These are phyloP conservation scores for Amaranthus palmeri DNA, from an alignment of 148 eudicot genomes.

Conservation along the genomic window DNA sequence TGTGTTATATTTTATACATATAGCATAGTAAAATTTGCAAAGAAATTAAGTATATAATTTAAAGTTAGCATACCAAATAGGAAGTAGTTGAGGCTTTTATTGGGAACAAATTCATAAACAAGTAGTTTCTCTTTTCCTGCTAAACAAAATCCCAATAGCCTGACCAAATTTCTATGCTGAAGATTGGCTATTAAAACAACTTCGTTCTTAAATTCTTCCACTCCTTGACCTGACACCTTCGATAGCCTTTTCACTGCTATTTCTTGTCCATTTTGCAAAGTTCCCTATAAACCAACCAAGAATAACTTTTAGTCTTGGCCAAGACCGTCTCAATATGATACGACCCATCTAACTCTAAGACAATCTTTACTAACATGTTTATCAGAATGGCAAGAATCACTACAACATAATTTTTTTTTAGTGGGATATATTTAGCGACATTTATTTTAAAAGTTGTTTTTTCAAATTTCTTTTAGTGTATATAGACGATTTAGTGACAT, in stretches of 20 bases:
- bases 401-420: too few relatives aligned
- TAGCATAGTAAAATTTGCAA: not conserved
- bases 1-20: too few relatives aligned
- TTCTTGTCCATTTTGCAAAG: not conserved
- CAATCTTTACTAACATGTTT: too few relatives aligned
- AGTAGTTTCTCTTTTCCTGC: not conserved
- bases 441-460: too few relatives aligned
- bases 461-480: too few relatives aligned
- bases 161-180: not conserved
- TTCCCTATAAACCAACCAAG: not conserved
- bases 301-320: not conserved
- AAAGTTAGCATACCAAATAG: not conserved
- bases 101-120: not conserved
- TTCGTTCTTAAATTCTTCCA: not conserved
- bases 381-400: too few relatives aligned
- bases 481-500: too few relatives aligned
- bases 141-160: not conserved
- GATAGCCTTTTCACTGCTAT: constrained; percentile 1
- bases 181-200: not conserved
- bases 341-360: not conserved
- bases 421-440: too few relatives aligned
- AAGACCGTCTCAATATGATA: too few relatives aligned
- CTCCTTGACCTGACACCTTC: not conserved
- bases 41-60: not conserved
- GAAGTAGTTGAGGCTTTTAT: constrained; percentile 3